phyloP scores from a whole-genome alignment of 2,329 filamentous ascomycete genomes.

The Fusarium nelsonii region DNA sequence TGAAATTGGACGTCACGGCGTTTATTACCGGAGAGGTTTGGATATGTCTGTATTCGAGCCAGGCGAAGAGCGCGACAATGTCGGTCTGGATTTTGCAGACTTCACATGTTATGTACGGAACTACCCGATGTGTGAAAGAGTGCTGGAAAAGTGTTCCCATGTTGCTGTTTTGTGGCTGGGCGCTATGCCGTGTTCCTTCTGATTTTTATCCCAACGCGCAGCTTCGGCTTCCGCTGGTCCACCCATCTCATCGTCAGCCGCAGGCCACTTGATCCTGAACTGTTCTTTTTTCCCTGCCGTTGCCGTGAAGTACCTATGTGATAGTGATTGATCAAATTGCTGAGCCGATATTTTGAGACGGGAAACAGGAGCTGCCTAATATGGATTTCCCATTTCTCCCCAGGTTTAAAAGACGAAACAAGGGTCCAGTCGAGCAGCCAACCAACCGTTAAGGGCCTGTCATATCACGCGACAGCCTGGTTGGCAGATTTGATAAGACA shows the following conservation, averaged over 20 bases:
- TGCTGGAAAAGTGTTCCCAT: constrained; percentile 24
- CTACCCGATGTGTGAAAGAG: constrained; percentile 30
- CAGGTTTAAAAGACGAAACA: constrained; percentile 38
- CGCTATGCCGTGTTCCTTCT: constrained; percentile 11
- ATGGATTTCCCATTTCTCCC: constrained; percentile 37
- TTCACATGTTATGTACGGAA: constrained; percentile 34
- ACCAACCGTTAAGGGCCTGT: constrained; percentile 12
- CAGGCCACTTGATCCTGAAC: not conserved
- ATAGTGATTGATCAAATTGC: constrained; percentile 8
- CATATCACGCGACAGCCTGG: constrained; percentile 47
- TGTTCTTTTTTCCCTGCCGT: not conserved
- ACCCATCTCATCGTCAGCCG: constrained; percentile 4
- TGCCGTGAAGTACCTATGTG: not conserved
- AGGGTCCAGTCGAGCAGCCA: constrained; percentile 34
- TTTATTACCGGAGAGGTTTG: constrained; percentile 9
- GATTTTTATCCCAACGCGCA: constrained; percentile 11
- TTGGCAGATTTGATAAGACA: constrained; percentile 35
- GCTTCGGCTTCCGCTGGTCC: constrained; percentile 4
- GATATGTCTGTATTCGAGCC: constrained; percentile 29
- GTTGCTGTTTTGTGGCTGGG: constrained; percentile 19
- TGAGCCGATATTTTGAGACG: constrained; percentile 36
- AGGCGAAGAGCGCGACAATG: constrained; percentile 7
- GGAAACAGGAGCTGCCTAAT: constrained; percentile 33
- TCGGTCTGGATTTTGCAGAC: constrained; percentile 4
- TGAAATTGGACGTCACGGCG: constrained; percentile 27